These are phyloP conservation scores for Ramularia collo-cygni DNA, from an alignment of 2,329 filamentous ascomycete genomes.

Conservation along the genomic window DNA sequence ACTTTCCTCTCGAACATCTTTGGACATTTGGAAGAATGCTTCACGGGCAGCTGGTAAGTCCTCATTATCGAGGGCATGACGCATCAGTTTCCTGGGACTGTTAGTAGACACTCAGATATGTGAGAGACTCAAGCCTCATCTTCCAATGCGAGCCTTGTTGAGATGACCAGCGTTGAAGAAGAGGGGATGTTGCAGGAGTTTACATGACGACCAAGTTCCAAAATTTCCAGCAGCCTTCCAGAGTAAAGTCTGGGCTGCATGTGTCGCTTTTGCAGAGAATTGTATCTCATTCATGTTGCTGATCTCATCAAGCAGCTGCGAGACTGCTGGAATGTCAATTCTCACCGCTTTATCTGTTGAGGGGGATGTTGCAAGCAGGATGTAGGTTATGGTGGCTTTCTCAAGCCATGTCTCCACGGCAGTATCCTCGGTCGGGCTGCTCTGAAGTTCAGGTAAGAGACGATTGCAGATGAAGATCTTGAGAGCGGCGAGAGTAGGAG, in stretches of 20 bases:
- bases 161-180: conserved; percentile 59
- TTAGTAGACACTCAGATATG: conserved; percentile 5
- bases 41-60: conserved; percentile 50
- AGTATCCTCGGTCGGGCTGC: conserved; percentile 1
- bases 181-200: conserved; percentile 56
- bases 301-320: conserved; percentile 42
- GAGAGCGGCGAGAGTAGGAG: conserved; percentile 36
- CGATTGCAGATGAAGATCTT: conserved; percentile 58
- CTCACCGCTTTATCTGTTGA: conserved; percentile 22
- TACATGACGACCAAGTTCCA: conserved; percentile 42
- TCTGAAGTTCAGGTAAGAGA: conserved; percentile 41
- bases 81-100: conserved; percentile 65
- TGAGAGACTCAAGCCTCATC: conserved; percentile 45
- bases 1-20: conserved; percentile 19
- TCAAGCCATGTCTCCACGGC: conserved; percentile 56
- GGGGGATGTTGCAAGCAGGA: conserved; percentile 55
- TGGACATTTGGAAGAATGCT: conserved; percentile 53
- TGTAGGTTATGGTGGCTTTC: conserved; percentile 58
- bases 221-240: conserved; percentile 53
- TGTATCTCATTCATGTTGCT: conserved; percentile 39
- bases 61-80: conserved; percentile 58
- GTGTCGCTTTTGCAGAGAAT: conserved; percentile 55
- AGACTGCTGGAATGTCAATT: conserved; percentile 31
- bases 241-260: conserved; percentile 63
- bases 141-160: conserved; percentile 58